Conservation (phyloP, 257 asterid species). For the Nicotiana undulata region DNA sequence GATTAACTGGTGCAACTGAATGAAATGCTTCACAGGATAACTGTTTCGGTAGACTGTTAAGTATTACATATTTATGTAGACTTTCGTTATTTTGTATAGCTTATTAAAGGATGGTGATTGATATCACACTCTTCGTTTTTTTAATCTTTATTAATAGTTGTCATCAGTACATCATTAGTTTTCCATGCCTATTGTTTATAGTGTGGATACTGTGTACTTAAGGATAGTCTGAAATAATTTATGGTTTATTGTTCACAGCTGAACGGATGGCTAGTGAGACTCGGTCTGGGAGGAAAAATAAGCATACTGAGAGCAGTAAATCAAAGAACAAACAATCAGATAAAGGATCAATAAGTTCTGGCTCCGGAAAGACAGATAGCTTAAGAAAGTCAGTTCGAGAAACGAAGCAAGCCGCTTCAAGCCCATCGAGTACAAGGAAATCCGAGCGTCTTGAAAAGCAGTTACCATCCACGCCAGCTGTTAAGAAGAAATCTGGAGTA, state of each 20-base stretch:
- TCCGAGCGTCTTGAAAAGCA: constrained; percentile 36
- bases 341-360: constrained; percentile 16
- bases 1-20: not conserved
- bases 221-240: not conserved
- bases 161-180: not conserved
- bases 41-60: not conserved
- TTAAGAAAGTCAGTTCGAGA: constrained; percentile 20
- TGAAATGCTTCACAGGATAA: not conserved
- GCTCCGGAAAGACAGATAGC: constrained; percentile 19
- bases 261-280: constrained; percentile 10
- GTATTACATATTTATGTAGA: not conserved
- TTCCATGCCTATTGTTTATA: not conserved
- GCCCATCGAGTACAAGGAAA: constrained; percentile 32
- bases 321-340: constrained; percentile 24
- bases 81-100: not conserved
- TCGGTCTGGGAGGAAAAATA: constrained; percentile 16
- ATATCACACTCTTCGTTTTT: not conserved
- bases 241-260: constrained; percentile 2
- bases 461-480: constrained; percentile 5
- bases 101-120: not conserved
- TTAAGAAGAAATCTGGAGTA: constrained; percentile 24
- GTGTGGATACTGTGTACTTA: not conserved
- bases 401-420: constrained; percentile 21
- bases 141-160: not conserved
- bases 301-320: constrained; percentile 23